Percentiles rank a stretch among this genome's conserved stretches.
These are phyloP conservation scores for Picea sitchensis DNA, from an alignment of 75 land plant species.

Conservation along the genomic window DNA sequence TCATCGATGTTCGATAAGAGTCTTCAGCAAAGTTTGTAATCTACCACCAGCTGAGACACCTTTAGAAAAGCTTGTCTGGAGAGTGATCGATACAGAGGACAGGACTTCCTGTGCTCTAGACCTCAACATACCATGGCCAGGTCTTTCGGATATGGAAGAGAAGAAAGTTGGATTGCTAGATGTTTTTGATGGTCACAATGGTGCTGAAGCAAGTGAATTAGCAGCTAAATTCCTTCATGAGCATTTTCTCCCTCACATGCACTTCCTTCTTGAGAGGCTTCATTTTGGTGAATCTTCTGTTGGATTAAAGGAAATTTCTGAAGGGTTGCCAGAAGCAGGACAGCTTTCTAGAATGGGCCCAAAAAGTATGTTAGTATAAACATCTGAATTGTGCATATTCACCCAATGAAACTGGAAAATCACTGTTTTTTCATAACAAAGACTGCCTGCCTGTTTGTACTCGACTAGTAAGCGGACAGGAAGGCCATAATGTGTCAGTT, in stretches of 20 bases:
- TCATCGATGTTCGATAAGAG: too few relatives aligned
- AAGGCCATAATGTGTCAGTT: not conserved
- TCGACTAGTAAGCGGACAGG: slow-evolving; percentile 2
- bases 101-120: too few relatives aligned
- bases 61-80: too few relatives aligned
- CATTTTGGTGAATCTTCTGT: slow-evolving; percentile 44
- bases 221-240: slow-evolving; percentile 68
- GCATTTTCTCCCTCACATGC: slow-evolving; percentile 61
- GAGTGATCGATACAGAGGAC: too few relatives aligned
- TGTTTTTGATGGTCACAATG: slow-evolving; percentile 97
- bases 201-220: slow-evolving; percentile 89
- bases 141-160: slow-evolving; percentile 29
- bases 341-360: too few relatives aligned
- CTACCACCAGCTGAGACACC: too few relatives aligned
- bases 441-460: not conserved
- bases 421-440: too few relatives aligned
- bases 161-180: slow-evolving; percentile 64
- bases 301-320: slow-evolving; percentile 19
- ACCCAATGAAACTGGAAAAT: too few relatives aligned
- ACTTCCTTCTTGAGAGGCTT: slow-evolving; percentile 61
- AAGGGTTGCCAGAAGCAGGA: slow-evolving; percentile 14
- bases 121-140: slow-evolving; percentile 13
- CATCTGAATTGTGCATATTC: too few relatives aligned
- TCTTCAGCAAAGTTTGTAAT: too few relatives aligned
- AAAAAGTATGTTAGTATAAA: too few relatives aligned